A percentile compares a stretch with the other conserved stretches of the same genome.
phyloP scores from a whole-genome alignment of 768 basidiomycete genomes.

The Lactarius hengduanensis region DNA sequence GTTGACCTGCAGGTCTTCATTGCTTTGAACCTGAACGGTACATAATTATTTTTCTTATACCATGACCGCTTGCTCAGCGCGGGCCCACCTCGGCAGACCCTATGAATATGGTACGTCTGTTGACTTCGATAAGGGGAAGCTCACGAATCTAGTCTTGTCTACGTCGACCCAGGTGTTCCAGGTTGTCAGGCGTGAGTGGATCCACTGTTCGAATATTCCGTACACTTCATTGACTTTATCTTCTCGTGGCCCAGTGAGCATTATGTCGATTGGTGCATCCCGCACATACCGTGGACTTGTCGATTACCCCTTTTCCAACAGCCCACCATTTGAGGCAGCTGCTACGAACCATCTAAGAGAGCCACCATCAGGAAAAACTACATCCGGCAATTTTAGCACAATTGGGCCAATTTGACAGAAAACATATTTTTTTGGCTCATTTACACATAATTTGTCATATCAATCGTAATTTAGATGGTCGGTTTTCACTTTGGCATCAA shows the following conservation, averaged over 20 bases:
- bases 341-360: background rate
- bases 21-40: slow-evolving; percentile 9
- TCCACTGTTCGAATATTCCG: background rate
- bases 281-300: background rate
- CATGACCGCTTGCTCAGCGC: background rate
- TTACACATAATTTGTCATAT: too few species aligned
- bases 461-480: too few species aligned
- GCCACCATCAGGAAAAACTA: too few species aligned
- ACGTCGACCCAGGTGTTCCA: background rate
- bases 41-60: background rate
- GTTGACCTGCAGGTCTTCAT: slow-evolving; percentile 3
- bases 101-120: slow-evolving; percentile 7
- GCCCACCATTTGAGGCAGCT: background rate
- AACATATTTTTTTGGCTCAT: too few species aligned
- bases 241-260: background rate
- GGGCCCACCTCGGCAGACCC: background rate
- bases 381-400: too few species aligned
- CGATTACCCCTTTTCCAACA: background rate
- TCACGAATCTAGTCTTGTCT: background rate
- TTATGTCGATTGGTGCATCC: background rate
- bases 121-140: background rate
- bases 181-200: background rate
- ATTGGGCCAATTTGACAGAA: too few species aligned
- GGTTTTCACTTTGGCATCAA: too few species aligned
- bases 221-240: background rate